Conservation (phyloP, 2,329 filamentous ascomycete genomes). For the Venturia effusa region DNA sequence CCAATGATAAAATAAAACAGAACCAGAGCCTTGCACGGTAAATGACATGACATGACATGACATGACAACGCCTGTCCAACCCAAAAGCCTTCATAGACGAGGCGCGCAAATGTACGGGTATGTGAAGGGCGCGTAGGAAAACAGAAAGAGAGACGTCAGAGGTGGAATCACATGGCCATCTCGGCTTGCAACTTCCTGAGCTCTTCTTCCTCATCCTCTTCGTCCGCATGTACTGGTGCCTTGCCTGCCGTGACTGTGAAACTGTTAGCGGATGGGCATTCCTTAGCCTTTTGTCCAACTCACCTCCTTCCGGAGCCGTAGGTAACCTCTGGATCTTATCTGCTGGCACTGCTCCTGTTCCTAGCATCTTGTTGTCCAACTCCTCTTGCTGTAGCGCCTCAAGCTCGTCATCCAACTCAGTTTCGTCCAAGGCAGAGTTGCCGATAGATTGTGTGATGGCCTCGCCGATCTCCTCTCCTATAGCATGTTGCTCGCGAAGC, state of each 20-base stretch:
- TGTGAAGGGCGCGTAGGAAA: background rate
- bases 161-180: slow-evolving; percentile 72
- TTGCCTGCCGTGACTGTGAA: slow-evolving; percentile 32
- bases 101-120: slow-evolving; percentile 4
- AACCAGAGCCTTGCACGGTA: background rate
- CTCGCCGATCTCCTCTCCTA: slow-evolving; percentile 85
- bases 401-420: slow-evolving; percentile 75
- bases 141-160: background rate
- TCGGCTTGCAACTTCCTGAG: slow-evolving; percentile 86
- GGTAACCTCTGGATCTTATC: slow-evolving; percentile 72
- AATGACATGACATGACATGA: slow-evolving; percentile 2
- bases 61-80: slow-evolving; percentile 1
- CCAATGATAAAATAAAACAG: background rate
- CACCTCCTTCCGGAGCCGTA: slow-evolving; percentile 57
- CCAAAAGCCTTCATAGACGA: slow-evolving; percentile 4
- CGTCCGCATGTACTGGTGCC: slow-evolving; percentile 33
- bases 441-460: slow-evolving; percentile 63
- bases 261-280: background rate
- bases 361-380: slow-evolving; percentile 87
- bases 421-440: slow-evolving; percentile 70
- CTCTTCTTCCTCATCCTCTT: slow-evolving; percentile 95
- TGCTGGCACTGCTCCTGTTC: slow-evolving; percentile 71
- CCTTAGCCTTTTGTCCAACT: slow-evolving; percentile 25
- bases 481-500: slow-evolving; percentile 80
- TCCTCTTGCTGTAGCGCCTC: slow-evolving; percentile 82